phyloP scores from a whole-genome alignment of 2,329 filamentous ascomycete genomes.

The Fusarium sp. region DNA sequence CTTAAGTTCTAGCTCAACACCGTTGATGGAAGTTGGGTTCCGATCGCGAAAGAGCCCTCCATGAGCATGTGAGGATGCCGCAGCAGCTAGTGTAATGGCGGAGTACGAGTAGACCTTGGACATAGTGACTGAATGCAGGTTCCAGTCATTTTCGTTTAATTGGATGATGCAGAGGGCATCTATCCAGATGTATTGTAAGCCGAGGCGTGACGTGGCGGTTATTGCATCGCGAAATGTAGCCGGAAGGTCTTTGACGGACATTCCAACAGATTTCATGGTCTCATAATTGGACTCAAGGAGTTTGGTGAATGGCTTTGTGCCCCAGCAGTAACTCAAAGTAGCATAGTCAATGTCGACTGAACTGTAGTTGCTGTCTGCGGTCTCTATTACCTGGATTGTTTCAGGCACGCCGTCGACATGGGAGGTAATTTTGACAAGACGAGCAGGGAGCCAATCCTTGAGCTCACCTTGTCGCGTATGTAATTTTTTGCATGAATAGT shows the following conservation, averaged over 20 bases:
- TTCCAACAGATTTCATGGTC: neutral
- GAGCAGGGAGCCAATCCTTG: conserved; percentile 3
- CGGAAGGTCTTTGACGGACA: neutral
- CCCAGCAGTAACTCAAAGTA: conserved; percentile 13
- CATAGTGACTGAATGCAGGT: neutral
- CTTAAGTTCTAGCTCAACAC: fast-evolving
- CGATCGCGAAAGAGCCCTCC: conserved; percentile 3
- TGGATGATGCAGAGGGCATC: conserved; percentile 16
- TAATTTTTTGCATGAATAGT: neutral
- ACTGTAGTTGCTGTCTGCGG: fast-evolving
- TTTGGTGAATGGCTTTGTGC: neutral
- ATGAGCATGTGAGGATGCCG: neutral
- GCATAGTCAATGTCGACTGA: neutral
- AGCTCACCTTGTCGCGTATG: neutral
- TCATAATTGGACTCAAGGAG: conserved; percentile 9
- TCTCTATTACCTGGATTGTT: neutral
- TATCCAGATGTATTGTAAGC: conserved; percentile 11
- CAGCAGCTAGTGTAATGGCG: neutral
- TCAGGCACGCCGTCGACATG: neutral
- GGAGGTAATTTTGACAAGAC: conserved; percentile 2
- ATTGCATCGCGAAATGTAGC: conserved; percentile 13
- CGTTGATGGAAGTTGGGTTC: neutral
- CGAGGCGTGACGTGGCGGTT: neutral
- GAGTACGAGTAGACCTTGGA: conserved; percentile 14
- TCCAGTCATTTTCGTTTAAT: conserved; percentile 6